Conservation (phyloP, 179 eudicot species). For the Dionaea muscipula region DNA sequence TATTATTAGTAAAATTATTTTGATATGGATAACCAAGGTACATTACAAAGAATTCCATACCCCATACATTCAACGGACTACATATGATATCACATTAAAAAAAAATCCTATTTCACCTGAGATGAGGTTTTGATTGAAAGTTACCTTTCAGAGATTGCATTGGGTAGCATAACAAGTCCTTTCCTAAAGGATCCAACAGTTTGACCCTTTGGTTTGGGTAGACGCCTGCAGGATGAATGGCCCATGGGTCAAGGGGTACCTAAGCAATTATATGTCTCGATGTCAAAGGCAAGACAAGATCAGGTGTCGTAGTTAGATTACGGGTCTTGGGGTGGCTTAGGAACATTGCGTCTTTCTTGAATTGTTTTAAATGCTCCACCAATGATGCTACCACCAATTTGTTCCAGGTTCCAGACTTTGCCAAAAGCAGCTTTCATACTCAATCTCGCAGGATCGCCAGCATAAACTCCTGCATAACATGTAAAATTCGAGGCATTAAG, state of each 20-base stretch:
- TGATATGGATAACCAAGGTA: neutral
- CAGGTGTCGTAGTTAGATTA: constrained; percentile 16
- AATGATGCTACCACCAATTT: constrained; percentile 70
- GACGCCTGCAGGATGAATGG: constrained; percentile 38
- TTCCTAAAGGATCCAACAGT: constrained; percentile 80
- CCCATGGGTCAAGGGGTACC: neutral
- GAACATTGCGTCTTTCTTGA: constrained; percentile 36
- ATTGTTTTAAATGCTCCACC: constrained; percentile 61
- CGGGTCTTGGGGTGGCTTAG: constrained; percentile 58
- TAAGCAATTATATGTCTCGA: neutral
- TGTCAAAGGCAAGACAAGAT: neutral
- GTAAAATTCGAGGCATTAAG: neutral
- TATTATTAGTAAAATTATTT: neutral
- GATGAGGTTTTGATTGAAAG: neutral
- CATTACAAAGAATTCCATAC: no score
- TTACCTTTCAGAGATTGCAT: constrained; percentile 63
- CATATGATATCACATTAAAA: no score
- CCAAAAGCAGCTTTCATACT: constrained; percentile 94
- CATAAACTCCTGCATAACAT: constrained; percentile 55
- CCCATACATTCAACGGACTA: no score
- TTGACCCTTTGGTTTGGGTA: constrained; percentile 76
- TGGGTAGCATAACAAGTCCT: constrained; percentile 61
- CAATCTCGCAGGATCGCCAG: constrained; percentile 76
- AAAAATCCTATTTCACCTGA: no score
- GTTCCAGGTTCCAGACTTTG: constrained; percentile 72